phyloP scores from a whole-genome alignment of 192 early-diverging fungal species.

The Backusella psychrophila region DNA sequence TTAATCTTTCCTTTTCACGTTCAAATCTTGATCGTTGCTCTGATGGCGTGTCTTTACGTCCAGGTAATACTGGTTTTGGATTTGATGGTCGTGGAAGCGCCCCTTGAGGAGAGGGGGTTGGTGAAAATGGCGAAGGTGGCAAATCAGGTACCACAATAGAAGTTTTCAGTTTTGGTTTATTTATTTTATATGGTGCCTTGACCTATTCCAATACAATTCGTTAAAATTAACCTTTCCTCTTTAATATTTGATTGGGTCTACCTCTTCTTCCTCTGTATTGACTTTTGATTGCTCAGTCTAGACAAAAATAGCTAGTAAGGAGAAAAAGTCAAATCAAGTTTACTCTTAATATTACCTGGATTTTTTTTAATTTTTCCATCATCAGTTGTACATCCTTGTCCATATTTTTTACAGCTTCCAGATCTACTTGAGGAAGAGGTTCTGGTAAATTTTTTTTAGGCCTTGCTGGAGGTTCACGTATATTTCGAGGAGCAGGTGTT shows the following conservation, averaged over 20 bases:
- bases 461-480: conserved; percentile 21
- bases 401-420: background rate
- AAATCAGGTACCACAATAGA: background rate
- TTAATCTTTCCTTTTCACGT: conserved; percentile 14
- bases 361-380: conserved; percentile 23
- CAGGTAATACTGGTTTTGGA: background rate
- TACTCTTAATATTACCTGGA: conserved; percentile 5
- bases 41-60: background rate
- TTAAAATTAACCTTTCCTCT: background rate
- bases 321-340: background rate
- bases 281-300: background rate
- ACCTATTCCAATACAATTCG: background rate
- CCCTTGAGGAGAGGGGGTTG: background rate
- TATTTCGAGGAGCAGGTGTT: conserved; percentile 31
- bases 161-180: background rate
- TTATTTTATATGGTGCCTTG: background rate
- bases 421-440: background rate
- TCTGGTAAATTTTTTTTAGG: background rate
- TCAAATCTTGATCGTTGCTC: conserved; percentile 15
- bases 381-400: conserved; percentile 15
- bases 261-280: background rate
- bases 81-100: background rate
- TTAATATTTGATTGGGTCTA: background rate
- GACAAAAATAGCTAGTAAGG: background rate
- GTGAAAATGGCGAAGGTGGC: conserved; percentile 1